phyloP scores from a whole-genome alignment of 805 yeast genomes.

The Dipodascus geniculatus region DNA sequence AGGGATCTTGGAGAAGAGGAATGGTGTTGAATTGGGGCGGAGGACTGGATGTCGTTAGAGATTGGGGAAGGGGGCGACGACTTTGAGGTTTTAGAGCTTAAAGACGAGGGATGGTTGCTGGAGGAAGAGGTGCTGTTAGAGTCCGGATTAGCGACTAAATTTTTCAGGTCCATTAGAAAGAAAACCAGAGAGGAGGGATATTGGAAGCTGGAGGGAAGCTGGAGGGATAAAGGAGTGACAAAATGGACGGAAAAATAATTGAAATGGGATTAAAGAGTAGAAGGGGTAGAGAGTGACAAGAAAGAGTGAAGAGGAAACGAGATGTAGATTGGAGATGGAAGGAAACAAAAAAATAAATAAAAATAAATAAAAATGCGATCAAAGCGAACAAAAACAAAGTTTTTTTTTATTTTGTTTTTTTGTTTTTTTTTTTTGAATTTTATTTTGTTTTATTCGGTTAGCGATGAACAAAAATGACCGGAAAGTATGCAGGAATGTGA shows the following conservation, averaged over 20 bases:
- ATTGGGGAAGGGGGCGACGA: neutral
- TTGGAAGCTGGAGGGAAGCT: neutral
- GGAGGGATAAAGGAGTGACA: neutral
- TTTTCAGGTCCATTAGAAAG: neutral
- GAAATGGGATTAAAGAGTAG: too few relatives aligned
- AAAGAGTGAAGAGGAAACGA: conserved; percentile 1
- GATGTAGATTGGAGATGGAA: too few relatives aligned
- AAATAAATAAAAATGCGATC: too few relatives aligned
- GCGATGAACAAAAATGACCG: neutral
- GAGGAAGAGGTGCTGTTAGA: neutral
- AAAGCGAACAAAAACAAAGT: too few relatives aligned
- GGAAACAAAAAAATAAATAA: too few relatives aligned
- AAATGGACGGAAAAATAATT: too few relatives aligned
- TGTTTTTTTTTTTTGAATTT: conserved; percentile 4
- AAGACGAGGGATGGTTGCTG: neutral
- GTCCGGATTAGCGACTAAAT: neutral
- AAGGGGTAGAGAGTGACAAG: neutral
- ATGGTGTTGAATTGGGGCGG: neutral
- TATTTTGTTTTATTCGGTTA: neutral
- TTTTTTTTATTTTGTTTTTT: conserved; percentile 6
- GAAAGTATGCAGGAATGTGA: neutral
- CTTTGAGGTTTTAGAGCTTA: neutral
- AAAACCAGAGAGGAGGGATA: neutral
- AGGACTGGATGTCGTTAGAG: neutral
- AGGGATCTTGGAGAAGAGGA: neutral